A percentile compares a stretch with the other conserved stretches of the same genome.
These are phyloP conservation scores for Cercospora brassicicola DNA, from an alignment of 2,329 filamentous ascomycete genomes.

Conservation along the genomic window DNA sequence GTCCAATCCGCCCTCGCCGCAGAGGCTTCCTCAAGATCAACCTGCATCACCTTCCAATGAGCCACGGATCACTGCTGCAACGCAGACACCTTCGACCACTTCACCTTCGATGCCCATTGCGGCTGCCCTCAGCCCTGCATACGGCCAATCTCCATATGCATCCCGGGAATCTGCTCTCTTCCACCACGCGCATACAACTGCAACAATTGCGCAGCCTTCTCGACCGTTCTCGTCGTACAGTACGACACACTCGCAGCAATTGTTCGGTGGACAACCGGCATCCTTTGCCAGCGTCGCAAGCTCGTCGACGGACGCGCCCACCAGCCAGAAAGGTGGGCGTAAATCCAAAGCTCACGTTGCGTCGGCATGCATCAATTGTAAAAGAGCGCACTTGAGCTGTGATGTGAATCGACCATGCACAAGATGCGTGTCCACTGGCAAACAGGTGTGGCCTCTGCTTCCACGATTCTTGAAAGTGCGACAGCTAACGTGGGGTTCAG, in stretches of 20 bases:
- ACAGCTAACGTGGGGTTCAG: slow-evolving; percentile 44
- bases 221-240: neutral
- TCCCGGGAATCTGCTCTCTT: neutral
- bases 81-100: slow-evolving; percentile 14
- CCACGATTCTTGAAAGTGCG: neutral
- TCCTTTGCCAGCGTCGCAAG: slow-evolving; percentile 6
- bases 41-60: slow-evolving; percentile 12
- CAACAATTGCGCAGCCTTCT: neutral
- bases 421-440: slow-evolving; percentile 73
- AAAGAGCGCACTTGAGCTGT: slow-evolving; percentile 72
- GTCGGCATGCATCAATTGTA: slow-evolving; percentile 82
- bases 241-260: slow-evolving; percentile 18
- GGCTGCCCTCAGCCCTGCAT: slow-evolving; percentile 11
- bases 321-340: slow-evolving; percentile 25
- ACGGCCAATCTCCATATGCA: slow-evolving; percentile 17
- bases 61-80: slow-evolving; percentile 8
- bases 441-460: slow-evolving; percentile 52
- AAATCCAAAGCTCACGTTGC: slow-evolving; percentile 67
- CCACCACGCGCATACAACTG: neutral
- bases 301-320: slow-evolving; percentile 7
- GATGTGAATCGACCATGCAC: slow-evolving; percentile 73
- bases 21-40: slow-evolving; percentile 22
- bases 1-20: slow-evolving; percentile 52
- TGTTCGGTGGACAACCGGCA: neutral
- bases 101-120: slow-evolving; percentile 25